Evolutionary conservation across 1,139 yeast species (phyloP).

Genomic region (Suhomyces kunorum): DNA sequence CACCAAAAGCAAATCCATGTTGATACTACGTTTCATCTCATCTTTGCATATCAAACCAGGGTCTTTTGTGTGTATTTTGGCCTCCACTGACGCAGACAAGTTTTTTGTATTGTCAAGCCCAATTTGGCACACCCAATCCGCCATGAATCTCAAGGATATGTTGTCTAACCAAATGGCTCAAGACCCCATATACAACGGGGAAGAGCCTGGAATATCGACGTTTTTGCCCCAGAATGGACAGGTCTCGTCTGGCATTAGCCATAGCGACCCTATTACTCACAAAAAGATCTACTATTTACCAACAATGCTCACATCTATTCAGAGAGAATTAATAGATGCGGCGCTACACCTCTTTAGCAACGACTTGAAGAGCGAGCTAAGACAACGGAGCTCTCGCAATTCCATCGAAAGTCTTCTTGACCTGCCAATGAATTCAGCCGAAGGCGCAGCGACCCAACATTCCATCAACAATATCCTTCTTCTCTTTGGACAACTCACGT

Average conservation of each 20-base stretch:
- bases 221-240: slow-evolving; percentile 4
- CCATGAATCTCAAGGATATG: slow-evolving; percentile 44
- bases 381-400: slow-evolving; percentile 28
- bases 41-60: neutral
- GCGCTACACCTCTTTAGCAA: slow-evolving; percentile 52
- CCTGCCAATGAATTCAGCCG: slow-evolving; percentile 24
- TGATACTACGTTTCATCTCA: neutral
- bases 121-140: neutral
- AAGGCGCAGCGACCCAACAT: neutral
- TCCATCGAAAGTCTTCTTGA: slow-evolving; percentile 43
- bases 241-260: neutral
- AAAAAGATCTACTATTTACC: slow-evolving; percentile 53
- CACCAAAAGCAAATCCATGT: neutral
- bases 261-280: neutral
- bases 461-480: slow-evolving; percentile 26
- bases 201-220: slow-evolving; percentile 7
- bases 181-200: slow-evolving; percentile 4
- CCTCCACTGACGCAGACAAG: no score
- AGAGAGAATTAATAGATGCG: slow-evolving; percentile 56
- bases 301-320: slow-evolving; percentile 54
- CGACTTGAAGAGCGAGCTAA: slow-evolving; percentile 38
- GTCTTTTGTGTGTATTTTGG: no score
- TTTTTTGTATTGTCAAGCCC: neutral
- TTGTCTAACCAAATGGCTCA: slow-evolving; percentile 22
- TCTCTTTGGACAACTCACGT: slow-evolving; percentile 51